Percentiles rank a stretch among this genome's conserved stretches.
Conservation (phyloP, 2,329 filamentous ascomycete species). For the Westerdykella aurantiaca region DNA sequence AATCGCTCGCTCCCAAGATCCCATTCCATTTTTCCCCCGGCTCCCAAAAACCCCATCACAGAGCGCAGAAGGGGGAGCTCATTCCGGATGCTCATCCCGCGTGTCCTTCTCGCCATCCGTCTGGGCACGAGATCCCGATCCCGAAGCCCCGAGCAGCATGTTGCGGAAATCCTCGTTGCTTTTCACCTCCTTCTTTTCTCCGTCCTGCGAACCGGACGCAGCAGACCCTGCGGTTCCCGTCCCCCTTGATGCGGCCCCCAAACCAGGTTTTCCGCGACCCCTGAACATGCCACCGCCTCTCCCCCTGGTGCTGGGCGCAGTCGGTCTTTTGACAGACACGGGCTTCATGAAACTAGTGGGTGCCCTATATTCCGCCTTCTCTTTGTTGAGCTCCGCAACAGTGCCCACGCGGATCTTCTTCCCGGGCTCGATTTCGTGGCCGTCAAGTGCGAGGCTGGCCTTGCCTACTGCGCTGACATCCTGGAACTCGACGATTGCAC, state of each 20-base stretch:
- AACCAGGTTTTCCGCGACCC: conserved; percentile 17
- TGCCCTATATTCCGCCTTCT: conserved; percentile 31
- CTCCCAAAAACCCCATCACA: too few species aligned
- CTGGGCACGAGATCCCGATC: conserved; percentile 14
- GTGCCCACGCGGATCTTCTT: conserved; percentile 43
- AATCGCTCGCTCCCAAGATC: too few species aligned
- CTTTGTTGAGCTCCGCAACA: conserved; percentile 43
- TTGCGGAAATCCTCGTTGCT: conserved; percentile 55
- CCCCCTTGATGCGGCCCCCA: conserved; percentile 12
- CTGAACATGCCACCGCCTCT: conserved; percentile 13
- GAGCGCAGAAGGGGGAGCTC: too few species aligned
- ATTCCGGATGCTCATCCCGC: not conserved
- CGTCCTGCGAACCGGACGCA: conserved; percentile 10
- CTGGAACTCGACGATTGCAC: conserved; percentile 77
- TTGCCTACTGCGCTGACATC: conserved; percentile 66
- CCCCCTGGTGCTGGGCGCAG: conserved; percentile 14
- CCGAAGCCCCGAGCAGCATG: conserved; percentile 42
- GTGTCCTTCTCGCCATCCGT: conserved; percentile 7
- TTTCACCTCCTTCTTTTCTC: conserved; percentile 35
- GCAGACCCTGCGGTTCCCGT: conserved; percentile 24
- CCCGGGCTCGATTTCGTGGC: conserved; percentile 36
- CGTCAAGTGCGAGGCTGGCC: conserved; percentile 49
- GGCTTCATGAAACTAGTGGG: not conserved
- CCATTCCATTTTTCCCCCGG: too few species aligned
- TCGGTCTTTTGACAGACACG: conserved; percentile 18